A percentile compares a stretch with the other conserved stretches of the same genome.
Conservation (phyloP, 805 yeast genomes). For the Hanseniaspora vineae region DNA sequence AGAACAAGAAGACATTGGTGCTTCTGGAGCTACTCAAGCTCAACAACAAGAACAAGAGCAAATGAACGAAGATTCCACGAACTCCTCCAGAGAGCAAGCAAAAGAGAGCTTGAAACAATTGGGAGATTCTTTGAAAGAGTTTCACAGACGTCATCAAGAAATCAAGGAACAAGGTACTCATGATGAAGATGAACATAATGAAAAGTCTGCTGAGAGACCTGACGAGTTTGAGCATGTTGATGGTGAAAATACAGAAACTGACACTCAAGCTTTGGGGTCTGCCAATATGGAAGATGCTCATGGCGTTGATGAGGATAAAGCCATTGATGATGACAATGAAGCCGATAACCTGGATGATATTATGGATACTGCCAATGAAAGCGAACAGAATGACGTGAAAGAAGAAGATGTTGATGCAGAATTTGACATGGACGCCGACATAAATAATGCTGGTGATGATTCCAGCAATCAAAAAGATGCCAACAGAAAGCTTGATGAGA, state of each 20-base stretch:
- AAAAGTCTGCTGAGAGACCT: conserved; percentile 51
- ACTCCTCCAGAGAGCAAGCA: conserved; percentile 50
- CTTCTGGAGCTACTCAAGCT: conserved; percentile 40
- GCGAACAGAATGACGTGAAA: conserved; percentile 14
- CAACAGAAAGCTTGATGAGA: conserved; percentile 35
- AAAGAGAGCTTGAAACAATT: conserved; percentile 72
- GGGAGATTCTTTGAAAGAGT: conserved; percentile 86
- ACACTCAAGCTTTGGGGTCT: conserved; percentile 88
- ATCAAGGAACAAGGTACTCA: conserved; percentile 34
- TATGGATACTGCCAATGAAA: conserved; percentile 23
- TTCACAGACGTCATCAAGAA: conserved; percentile 80
- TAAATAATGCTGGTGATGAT: conserved; percentile 14
- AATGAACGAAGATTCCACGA: conserved; percentile 27
- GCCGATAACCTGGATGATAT: conserved; percentile 21
- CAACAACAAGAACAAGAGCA: conserved; percentile 33
- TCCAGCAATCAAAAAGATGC: conserved; percentile 25
- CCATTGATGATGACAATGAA: conserved; percentile 67
- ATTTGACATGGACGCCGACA: conserved; percentile 6
- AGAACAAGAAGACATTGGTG: conserved; percentile 57
- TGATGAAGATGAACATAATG: conserved; percentile 31
- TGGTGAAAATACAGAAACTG: conserved; percentile 62
- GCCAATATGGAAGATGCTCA: conserved; percentile 73
- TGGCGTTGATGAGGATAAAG: conserved; percentile 64
- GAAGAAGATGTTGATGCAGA: conserved; percentile 20
- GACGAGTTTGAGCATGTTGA: conserved; percentile 80